Conservation (phyloP, 2,329 filamentous ascomycete genomes). For the Aspergillus sp. region DNA sequence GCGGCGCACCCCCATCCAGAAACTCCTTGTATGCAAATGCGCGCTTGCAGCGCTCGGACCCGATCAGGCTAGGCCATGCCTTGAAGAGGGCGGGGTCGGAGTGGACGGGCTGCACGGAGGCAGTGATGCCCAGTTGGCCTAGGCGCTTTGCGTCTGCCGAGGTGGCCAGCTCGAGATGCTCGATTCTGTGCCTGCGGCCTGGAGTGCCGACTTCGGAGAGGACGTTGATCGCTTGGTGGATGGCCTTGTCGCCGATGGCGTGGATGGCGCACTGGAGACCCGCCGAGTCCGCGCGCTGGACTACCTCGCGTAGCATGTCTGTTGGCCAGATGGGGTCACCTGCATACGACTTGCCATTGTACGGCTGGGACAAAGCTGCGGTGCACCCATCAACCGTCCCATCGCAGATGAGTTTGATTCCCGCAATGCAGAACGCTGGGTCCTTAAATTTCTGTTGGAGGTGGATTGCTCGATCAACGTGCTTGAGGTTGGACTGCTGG, state of each 20-base stretch:
- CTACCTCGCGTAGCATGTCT: conserved; percentile 46
- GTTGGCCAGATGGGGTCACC: conserved; percentile 50
- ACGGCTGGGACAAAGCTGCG: conserved; percentile 27
- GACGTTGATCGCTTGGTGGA: conserved; percentile 50
- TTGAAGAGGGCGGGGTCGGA: conserved; percentile 50
- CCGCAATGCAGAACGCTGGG: conserved; percentile 50
- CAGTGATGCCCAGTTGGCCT: conserved; percentile 49
- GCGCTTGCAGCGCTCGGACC: conserved; percentile 46
- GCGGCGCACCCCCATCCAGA: conserved; percentile 42
- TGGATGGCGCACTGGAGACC: conserved; percentile 55
- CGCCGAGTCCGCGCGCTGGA: conserved; percentile 47
- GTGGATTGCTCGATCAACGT: conserved; percentile 52
- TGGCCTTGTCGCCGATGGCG: conserved; percentile 56
- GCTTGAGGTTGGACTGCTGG: conserved; percentile 41
- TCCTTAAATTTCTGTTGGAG: conserved; percentile 47
- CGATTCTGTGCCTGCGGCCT: conserved; percentile 52
- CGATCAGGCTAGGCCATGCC: conserved; percentile 52
- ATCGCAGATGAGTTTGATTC: conserved; percentile 57
- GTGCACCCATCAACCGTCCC: conserved; percentile 54
- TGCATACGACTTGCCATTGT: conserved; percentile 36
- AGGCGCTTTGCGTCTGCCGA: conserved; percentile 51
- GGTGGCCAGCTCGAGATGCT: conserved; percentile 55
- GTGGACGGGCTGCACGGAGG: conserved; percentile 44
- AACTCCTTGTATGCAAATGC: conserved; percentile 58
- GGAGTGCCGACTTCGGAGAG: conserved; percentile 27